phyloP scores from a whole-genome alignment of 805 yeast species.

The Kodamaea fukazawae region DNA sequence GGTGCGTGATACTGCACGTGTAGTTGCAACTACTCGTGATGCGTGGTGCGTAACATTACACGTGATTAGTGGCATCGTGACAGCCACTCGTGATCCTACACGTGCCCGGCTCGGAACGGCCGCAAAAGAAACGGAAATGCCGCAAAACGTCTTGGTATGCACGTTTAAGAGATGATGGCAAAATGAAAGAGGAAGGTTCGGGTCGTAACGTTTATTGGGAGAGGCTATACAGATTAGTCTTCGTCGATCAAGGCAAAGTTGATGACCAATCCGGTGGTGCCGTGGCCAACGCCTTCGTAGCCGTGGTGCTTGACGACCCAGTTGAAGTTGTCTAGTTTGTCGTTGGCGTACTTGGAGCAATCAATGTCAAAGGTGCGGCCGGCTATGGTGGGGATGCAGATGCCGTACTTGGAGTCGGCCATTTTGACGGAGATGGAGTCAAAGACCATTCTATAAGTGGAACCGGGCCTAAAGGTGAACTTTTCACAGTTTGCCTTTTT shows the following conservation, averaged over 20 bases:
- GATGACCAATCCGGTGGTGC: slow-evolving; percentile 32
- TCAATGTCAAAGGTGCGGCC: slow-evolving; percentile 46
- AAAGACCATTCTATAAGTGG: slow-evolving; percentile 48
- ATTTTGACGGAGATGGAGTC: slow-evolving; percentile 53
- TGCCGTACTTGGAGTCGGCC: slow-evolving; percentile 48
- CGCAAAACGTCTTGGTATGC: no score
- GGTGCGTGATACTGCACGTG: no score
- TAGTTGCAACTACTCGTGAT: no score
- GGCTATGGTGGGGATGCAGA: slow-evolving; percentile 48
- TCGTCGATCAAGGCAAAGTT: slow-evolving; percentile 40
- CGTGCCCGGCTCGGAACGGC: no score
- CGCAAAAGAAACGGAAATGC: no score
- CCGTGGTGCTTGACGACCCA: slow-evolving; percentile 43
- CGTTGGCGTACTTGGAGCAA: slow-evolving; percentile 42
- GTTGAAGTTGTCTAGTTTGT: slow-evolving; percentile 43
- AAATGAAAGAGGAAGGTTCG: no score
- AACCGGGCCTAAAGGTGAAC: slow-evolving; percentile 39
- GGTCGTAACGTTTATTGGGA: no score
- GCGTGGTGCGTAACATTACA: no score
- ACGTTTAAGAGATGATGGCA: no score
- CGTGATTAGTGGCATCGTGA: no score
- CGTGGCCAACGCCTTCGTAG: slow-evolving; percentile 29
- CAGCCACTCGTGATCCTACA: no score
- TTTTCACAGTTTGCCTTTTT: slow-evolving; percentile 33
- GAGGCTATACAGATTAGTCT: no score